Conservation (phyloP, 331 rosid species). For the Quercus tomentella region DNA sequence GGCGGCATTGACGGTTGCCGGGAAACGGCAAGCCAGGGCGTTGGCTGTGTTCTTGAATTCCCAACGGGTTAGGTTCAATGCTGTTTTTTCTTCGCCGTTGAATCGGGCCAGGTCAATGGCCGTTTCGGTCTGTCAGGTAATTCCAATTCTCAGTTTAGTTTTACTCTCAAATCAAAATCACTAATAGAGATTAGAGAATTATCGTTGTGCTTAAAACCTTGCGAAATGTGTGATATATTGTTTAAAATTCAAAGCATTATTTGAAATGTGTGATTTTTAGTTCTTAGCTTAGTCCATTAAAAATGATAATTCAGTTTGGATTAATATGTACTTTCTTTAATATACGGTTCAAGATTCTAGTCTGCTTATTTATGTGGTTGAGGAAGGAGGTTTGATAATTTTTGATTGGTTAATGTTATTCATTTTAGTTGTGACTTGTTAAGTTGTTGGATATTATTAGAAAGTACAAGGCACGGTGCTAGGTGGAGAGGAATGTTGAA, state of each 20-base stretch:
- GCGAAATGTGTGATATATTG: background rate
- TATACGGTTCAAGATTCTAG: too few relatives aligned
- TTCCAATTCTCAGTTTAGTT: background rate
- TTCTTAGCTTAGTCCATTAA: background rate
- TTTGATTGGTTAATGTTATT: background rate
- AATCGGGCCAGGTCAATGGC: slow-evolving; percentile 89
- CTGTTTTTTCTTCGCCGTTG: slow-evolving; percentile 74
- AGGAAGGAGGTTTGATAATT: background rate
- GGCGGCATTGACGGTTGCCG: slow-evolving; percentile 61
- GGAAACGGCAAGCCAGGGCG: slow-evolving; percentile 91
- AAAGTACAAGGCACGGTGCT: too few relatives aligned
- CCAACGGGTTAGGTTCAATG: slow-evolving; percentile 71
- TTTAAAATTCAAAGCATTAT: background rate
- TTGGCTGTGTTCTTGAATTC: slow-evolving; percentile 90
- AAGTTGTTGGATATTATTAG: background rate
- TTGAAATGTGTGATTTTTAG: background rate
- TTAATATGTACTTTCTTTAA: background rate
- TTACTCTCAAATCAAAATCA: too few relatives aligned
- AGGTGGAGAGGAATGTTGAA: too few relatives aligned
- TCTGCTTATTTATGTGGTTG: background rate
- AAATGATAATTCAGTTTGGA: background rate
- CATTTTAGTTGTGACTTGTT: background rate
- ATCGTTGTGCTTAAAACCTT: background rate
- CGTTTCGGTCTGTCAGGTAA: slow-evolving; percentile 72
- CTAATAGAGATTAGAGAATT: too few relatives aligned